Evolutionary conservation across 2,329 filamentous ascomycete genomes (phyloP).

Genomic region (Fusarium xylarioides): DNA sequence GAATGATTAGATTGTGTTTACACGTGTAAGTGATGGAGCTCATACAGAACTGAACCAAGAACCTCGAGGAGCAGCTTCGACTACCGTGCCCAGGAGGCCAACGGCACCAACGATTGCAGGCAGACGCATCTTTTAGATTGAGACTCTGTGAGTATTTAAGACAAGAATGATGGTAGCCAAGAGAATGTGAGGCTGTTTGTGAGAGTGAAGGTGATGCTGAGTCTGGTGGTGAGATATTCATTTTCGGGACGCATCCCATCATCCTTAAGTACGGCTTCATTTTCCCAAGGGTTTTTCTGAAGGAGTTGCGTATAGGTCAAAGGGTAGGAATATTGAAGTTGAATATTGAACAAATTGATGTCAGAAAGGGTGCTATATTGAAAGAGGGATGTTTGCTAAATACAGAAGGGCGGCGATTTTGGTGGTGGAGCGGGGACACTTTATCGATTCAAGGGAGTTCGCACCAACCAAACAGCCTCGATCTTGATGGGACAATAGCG

Average conservation of each 20-base stretch:
- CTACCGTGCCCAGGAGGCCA: conserved; percentile 40
- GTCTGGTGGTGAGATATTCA: conserved; percentile 29
- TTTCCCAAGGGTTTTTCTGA: conserved; percentile 25
- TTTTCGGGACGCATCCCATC: conserved; percentile 12
- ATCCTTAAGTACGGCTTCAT: conserved; percentile 39
- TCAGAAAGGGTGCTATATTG: conserved; percentile 23
- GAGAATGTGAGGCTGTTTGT: conserved; percentile 17
- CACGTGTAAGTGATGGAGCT: neutral
- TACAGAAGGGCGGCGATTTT: conserved; percentile 12
- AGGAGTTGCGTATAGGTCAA: conserved; percentile 6
- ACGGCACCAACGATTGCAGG: conserved; percentile 36
- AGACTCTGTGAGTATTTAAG: neutral
- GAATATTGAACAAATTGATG: conserved; percentile 12
- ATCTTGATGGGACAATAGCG: conserved; percentile 10
- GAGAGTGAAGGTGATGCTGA: conserved; percentile 25
- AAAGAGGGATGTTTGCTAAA: conserved; percentile 6
- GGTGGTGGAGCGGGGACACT: conserved; percentile 21
- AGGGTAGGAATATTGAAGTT: conserved; percentile 32
- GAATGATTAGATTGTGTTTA: conserved; percentile 2
- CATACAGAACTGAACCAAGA: conserved; percentile 30
- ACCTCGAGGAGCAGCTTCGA: conserved; percentile 41
- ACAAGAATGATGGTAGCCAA: conserved; percentile 10
- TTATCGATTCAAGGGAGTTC: conserved; percentile 23
- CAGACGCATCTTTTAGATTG: conserved; percentile 37
- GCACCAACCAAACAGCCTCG: conserved; percentile 10